These are phyloP conservation scores for Eimeria zaria DNA, from an alignment of 169 alveolate genomes.

Conservation along the genomic window DNA sequence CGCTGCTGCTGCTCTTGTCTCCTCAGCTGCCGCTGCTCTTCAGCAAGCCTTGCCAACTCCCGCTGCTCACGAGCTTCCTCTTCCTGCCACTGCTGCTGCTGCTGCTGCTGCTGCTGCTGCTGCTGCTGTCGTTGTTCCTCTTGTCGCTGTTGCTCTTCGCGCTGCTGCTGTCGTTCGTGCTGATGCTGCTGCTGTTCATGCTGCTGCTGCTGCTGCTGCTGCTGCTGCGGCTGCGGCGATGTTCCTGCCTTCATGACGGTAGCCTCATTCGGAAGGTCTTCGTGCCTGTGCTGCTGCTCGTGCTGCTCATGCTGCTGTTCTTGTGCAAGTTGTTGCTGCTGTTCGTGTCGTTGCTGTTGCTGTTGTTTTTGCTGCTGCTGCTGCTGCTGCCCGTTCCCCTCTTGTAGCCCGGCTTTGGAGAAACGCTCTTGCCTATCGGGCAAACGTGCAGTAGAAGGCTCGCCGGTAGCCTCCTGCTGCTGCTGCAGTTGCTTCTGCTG, in stretches of 20 bases:
- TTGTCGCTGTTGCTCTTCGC: background rate
- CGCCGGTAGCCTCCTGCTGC: background rate
- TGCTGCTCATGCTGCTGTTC: background rate
- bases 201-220: background rate
- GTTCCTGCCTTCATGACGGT: too few species aligned
- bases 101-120: background rate
- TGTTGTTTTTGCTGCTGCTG: background rate
- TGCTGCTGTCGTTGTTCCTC: background rate
- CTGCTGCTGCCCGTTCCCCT: background rate
- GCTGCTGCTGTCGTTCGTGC: background rate
- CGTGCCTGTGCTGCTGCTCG: background rate
- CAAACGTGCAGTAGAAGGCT: background rate
- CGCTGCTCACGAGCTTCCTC: constrained; percentile 18
- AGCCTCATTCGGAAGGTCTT: too few species aligned
- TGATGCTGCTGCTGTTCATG: background rate
- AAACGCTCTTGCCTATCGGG: background rate
- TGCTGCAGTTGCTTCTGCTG: background rate
- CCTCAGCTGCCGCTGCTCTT: constrained; percentile 4
- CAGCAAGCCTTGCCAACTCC: constrained; percentile 23
- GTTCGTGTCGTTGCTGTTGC: background rate
- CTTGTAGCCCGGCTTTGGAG: background rate
- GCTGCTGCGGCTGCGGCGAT: background rate
- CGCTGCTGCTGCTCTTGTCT: constrained; percentile 9
- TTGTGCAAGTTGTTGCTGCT: background rate
- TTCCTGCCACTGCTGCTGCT: constrained; percentile 31